A percentile compares a stretch with the other conserved stretches of the same genome.
phyloP scores from a whole-genome alignment of 78 protist species.

The Pelomyxa schiedti region DNA sequence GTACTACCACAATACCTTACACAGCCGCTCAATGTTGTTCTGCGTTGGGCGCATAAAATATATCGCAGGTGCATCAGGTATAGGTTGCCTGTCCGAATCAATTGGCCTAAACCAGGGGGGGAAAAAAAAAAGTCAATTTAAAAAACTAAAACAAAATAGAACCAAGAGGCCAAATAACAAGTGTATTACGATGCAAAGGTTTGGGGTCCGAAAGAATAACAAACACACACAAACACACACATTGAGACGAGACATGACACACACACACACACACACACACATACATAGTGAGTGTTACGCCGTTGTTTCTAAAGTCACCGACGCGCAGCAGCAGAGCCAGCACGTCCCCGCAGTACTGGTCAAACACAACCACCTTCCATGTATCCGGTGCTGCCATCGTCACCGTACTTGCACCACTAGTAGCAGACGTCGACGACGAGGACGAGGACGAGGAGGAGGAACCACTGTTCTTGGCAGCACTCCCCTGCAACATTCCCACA shows the following conservation, averaged over 20 bases:
- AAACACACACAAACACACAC: too few relatives aligned
- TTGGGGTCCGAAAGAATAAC: not conserved
- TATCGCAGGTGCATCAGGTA: slow-evolving; percentile 84
- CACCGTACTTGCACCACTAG: too few relatives aligned
- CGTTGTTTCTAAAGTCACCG: slow-evolving; percentile 68
- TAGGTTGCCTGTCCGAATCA: slow-evolving; percentile 63
- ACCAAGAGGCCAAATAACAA: not conserved
- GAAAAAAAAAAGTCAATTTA: not conserved
- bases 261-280: not conserved
- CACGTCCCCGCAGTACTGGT: slow-evolving; percentile 47
- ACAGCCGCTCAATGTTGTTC: slow-evolving; percentile 47
- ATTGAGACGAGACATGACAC: not conserved
- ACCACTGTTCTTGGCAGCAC: too few relatives aligned
- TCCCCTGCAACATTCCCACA: too few relatives aligned
- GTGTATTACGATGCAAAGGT: not conserved
- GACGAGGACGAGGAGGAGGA: too few relatives aligned
- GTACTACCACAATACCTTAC: not conserved
- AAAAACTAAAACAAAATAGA: not conserved
- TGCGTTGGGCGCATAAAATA: slow-evolving; percentile 78
- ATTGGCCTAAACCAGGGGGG: slow-evolving; percentile 11
- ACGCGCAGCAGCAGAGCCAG: slow-evolving; percentile 67
- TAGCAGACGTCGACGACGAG: too few relatives aligned
- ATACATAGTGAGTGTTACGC: slow-evolving; percentile 65
- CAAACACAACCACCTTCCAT: slow-evolving; percentile 60
- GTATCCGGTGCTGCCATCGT: slow-evolving; percentile 9